A percentile compares a stretch with the other conserved stretches of the same genome.
phyloP scores from a whole-genome alignment of 768 basidiomycete species.

The Dacryopinax spathularia region DNA sequence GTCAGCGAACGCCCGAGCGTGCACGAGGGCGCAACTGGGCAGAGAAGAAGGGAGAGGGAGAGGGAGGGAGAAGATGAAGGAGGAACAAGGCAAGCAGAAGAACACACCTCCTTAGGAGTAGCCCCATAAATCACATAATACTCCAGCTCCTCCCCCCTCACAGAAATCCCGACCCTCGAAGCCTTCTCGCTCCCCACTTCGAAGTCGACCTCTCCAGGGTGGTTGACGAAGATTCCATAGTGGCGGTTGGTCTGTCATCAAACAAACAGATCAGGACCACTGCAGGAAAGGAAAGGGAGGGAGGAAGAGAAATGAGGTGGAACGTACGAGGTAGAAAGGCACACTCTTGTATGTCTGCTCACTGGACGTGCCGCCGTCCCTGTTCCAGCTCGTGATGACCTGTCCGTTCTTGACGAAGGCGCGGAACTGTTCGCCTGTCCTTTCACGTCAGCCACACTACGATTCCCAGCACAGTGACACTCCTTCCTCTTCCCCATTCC shows the following conservation, averaged over 20 bases:
- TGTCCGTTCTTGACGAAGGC: slow-evolving; percentile 59
- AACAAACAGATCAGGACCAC: neutral
- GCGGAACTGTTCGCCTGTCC: slow-evolving; percentile 44
- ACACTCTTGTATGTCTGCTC: slow-evolving; percentile 25
- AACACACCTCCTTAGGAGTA: slow-evolving; percentile 44
- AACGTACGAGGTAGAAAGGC: slow-evolving; percentile 19
- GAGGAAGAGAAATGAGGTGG: neutral
- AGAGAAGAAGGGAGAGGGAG: neutral
- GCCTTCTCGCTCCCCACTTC: slow-evolving; percentile 38
- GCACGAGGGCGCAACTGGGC: no score
- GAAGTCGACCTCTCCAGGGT: slow-evolving; percentile 51
- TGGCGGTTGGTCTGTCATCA: slow-evolving; percentile 32
- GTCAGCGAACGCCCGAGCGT: no score
- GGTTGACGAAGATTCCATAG: slow-evolving; percentile 65
- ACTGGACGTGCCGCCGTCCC: slow-evolving; percentile 50
- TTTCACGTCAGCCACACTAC: neutral
- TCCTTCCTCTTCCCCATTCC: no score
- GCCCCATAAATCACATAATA: slow-evolving; percentile 60
- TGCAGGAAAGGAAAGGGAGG: neutral
- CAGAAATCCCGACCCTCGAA: slow-evolving; percentile 46
- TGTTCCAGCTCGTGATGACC: slow-evolving; percentile 50
- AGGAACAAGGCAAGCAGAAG: slow-evolving; percentile 12
- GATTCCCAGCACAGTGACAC: neutral
- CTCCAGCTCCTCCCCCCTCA: slow-evolving; percentile 48
- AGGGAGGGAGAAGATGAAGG: neutral